phyloP scores from a whole-genome alignment of 2,329 filamentous ascomycete genomes.

The Colletotrichum paranaense region DNA sequence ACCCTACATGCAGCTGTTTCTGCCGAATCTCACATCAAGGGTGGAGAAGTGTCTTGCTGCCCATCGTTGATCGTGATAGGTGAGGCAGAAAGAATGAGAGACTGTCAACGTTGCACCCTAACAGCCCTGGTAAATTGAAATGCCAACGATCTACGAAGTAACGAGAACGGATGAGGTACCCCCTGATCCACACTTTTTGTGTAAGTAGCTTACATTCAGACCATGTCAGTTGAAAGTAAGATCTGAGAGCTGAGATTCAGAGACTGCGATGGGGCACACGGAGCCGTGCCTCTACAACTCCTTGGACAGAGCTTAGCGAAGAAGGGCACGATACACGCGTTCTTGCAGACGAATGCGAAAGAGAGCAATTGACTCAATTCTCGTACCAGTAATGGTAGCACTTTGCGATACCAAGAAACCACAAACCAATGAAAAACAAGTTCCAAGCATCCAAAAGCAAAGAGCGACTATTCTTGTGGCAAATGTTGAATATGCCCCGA shows the following conservation, averaged over 20 bases:
- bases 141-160: not conserved
- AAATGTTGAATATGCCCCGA: constrained; percentile 26
- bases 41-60: not conserved
- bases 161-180: not conserved
- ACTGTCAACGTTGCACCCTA: not conserved
- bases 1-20: not conserved
- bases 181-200: not conserved
- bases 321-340: not conserved
- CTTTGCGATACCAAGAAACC: not conserved
- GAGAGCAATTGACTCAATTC: not conserved
- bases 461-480: not conserved
- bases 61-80: not conserved
- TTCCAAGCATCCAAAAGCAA: not conserved
- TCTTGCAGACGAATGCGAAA: not conserved
- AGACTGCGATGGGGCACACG: not conserved
- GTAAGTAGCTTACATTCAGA: not conserved
- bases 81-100: not conserved
- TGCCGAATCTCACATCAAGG: not conserved
- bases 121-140: not conserved
- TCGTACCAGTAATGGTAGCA: not conserved
- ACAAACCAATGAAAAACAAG: not conserved
- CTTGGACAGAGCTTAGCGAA: not conserved
- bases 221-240: not conserved
- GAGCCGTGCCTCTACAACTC: not conserved
- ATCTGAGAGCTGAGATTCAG: not conserved